These are phyloP conservation scores for Pholiota microspora DNA, from an alignment of 768 basidiomycete species.

Conservation along the genomic window DNA sequence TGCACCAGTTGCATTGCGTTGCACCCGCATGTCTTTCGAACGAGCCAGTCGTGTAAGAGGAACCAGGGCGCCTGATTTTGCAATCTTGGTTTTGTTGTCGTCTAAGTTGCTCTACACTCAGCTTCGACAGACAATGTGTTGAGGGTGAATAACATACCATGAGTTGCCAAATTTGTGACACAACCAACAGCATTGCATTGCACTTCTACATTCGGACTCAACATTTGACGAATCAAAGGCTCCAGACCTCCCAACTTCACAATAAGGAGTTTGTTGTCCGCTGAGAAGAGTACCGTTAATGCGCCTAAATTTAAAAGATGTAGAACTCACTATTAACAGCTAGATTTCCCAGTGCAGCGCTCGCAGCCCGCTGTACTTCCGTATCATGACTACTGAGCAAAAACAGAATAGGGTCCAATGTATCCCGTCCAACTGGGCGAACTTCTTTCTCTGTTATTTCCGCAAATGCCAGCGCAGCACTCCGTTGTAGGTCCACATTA, in stretches of 20 bases:
- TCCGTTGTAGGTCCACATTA: constrained; percentile 98
- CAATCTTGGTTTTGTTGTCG: constrained; percentile 99
- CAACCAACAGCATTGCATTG: constrained; percentile 99
- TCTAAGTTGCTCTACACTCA: constrained; percentile 45
- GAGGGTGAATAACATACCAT: constrained; percentile 59
- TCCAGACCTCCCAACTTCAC: constrained; percentile 97
- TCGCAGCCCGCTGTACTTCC: constrained; percentile 97
- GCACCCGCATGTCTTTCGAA: constrained; percentile 99
- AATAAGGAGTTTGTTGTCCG: constrained; percentile 98
- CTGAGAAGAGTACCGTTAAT: constrained; percentile 39
- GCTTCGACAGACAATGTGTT: neutral
- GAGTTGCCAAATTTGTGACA: constrained; percentile 97
- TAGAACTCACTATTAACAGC: constrained; percentile 93
- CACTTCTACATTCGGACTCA: constrained; percentile 97
- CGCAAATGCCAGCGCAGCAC: constrained; percentile 96
- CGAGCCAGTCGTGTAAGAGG: constrained; percentile 94
- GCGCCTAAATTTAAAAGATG: too few relatives aligned
- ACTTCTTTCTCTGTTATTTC: constrained; percentile 99
- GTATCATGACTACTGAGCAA: constrained; percentile 96
- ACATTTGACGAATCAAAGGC: constrained; percentile 98
- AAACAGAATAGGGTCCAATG: constrained; percentile 96
- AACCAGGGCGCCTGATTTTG: constrained; percentile 97
- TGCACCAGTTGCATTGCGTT: constrained; percentile 97
- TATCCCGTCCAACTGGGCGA: constrained; percentile 92
- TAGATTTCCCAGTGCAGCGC: constrained; percentile 94